Evolutionary conservation across 176 grass and related monocot genomes (phyloP), one percentile per base, ranked within the genome.

Genomic region (Cocos nucifera): DNA sequence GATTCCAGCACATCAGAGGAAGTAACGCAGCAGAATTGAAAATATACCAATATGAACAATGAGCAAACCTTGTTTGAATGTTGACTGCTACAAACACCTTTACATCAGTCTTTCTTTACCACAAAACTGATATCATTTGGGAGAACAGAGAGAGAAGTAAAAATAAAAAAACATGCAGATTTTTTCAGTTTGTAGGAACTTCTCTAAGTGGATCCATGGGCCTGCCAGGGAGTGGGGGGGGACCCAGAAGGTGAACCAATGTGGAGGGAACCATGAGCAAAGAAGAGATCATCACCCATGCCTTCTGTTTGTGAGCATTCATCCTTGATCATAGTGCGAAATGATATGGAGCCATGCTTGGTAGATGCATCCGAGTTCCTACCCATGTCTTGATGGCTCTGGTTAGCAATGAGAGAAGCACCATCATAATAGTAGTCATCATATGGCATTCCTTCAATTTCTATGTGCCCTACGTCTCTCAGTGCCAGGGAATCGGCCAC

Each of bases 121-220:
- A 89, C 85, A 95, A 95, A 95, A 95, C 85, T 95, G 85, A 86
- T 86, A 89, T 89, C 73, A 95, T 86, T 86, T 83, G 73, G 84
- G 74, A 64, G 77, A 79, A 71, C 59, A 59, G 56, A 62, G 26
- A 62, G 65, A 65, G 50, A 68, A 15, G 52, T 30, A 51, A 66
- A 74, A 66, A 69, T 17, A 67, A 66, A 73, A 44, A 44, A 44
- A 44, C 8, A 12, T 44, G 35, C 35, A 44, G 35, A 44, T 14
- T 6, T 44, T 12, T 57, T 70, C 52, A 97, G 74, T 78, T 83
- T 72, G 73, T 80, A 70, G 76, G 73, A 44, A 98, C 62, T 79
- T 89, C 88, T 79, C 83, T 85, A 27, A 91, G 80, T 58, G 92
- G 84, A 51, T 91, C 76, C 92, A 97, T 97, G 1, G 83, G 79